These are phyloP conservation scores for Apiospora sp. DNA, from an alignment of 2,329 filamentous ascomycete genomes.

Conservation along the genomic window DNA sequence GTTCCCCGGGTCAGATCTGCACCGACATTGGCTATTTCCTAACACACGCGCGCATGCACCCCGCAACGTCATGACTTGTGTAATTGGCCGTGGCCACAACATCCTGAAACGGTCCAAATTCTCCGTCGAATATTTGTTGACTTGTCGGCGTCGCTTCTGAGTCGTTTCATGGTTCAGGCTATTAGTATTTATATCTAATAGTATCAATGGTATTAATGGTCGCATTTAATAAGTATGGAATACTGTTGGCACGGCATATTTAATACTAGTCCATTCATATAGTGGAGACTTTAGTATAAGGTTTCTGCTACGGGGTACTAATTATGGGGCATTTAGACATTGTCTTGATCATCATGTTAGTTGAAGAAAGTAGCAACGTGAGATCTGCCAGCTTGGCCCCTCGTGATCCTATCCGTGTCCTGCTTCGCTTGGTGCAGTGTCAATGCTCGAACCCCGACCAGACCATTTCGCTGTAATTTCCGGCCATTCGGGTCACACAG, in stretches of 20 bases:
- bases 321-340: background rate
- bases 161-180: background rate
- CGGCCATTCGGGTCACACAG: background rate
- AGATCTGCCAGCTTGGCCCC: background rate
- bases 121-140: background rate
- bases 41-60: background rate
- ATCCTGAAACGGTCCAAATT: background rate
- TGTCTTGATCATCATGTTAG: background rate
- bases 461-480: background rate
- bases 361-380: background rate
- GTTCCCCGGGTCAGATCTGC: background rate
- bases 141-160: background rate
- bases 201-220: too few species aligned
- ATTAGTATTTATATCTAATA: background rate
- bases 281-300: background rate
- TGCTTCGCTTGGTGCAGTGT: background rate
- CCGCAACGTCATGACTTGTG: too few species aligned
- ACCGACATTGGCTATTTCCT: background rate
- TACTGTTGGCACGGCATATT: too few species aligned
- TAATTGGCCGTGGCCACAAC: background rate
- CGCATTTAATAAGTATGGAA: background rate
- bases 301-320: background rate
- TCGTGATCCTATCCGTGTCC: background rate
- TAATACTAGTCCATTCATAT: background rate
- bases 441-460: background rate